Percentiles rank a stretch among this genome's conserved stretches.
phyloP scores from a whole-genome alignment of 2,329 filamentous ascomycete species.

The Nectriaceae sp. region DNA sequence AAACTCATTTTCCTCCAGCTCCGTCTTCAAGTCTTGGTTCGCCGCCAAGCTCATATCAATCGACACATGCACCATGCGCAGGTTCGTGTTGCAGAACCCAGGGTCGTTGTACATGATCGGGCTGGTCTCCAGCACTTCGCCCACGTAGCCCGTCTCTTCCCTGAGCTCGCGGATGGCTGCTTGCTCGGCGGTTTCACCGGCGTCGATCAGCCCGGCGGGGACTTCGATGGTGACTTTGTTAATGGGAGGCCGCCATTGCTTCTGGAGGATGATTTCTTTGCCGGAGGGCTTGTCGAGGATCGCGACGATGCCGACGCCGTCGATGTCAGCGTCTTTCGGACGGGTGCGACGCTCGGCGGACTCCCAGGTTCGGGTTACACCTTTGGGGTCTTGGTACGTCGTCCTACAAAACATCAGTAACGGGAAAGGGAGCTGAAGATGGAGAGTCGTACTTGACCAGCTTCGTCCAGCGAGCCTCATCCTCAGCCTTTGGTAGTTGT shows the following conservation, averaged over 20 bases:
- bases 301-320: slow-evolving; percentile 74
- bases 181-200: slow-evolving; percentile 60
- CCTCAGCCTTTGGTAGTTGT: slow-evolving; percentile 39
- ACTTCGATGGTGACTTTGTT: slow-evolving; percentile 63
- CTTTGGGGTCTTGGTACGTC: slow-evolving; percentile 65
- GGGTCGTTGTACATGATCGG: slow-evolving; percentile 69
- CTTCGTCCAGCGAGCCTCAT: slow-evolving; percentile 61
- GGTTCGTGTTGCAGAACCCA: slow-evolving; percentile 67
- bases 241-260: slow-evolving; percentile 66
- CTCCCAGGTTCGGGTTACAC: slow-evolving; percentile 66
- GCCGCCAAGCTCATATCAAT: slow-evolving; percentile 69
- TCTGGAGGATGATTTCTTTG: slow-evolving; percentile 62
- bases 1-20: slow-evolving; percentile 79
- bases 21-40: slow-evolving; percentile 68
- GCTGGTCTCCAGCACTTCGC: slow-evolving; percentile 55
- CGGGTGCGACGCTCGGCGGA: slow-evolving; percentile 71
- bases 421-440: not conserved
- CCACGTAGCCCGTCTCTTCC: slow-evolving; percentile 69
- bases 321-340: slow-evolving; percentile 61
- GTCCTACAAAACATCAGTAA: slow-evolving; percentile 42
- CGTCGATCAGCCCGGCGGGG: slow-evolving; percentile 65
- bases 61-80: slow-evolving; percentile 70
- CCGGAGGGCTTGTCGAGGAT: slow-evolving; percentile 60
- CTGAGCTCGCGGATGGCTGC: slow-evolving; percentile 64
- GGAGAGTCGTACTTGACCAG: slow-evolving; percentile 52